These are phyloP conservation scores for Nidula microcarpa DNA, from an alignment of 768 basidiomycete species.

Conservation along the genomic window DNA sequence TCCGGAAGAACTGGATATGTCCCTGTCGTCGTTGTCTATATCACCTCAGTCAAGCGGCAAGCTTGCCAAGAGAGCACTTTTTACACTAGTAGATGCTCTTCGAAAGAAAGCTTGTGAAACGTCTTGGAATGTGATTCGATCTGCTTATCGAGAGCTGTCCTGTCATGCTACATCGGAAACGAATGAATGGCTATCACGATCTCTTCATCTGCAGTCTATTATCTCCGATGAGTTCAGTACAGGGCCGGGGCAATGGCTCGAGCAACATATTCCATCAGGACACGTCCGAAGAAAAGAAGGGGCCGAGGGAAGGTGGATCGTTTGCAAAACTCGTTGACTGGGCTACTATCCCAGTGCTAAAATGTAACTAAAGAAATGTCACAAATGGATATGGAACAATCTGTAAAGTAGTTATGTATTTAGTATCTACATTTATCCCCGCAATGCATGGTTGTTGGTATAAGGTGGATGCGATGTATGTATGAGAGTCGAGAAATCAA, in stretches of 20 bases:
- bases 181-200: slow-evolving; percentile 42
- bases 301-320: slow-evolving; percentile 53
- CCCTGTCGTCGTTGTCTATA: slow-evolving; percentile 7
- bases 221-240: slow-evolving; percentile 20
- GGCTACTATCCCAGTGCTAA: too few species aligned
- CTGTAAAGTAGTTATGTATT: background rate
- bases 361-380: background rate
- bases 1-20: background rate
- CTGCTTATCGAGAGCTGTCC: slow-evolving; percentile 60
- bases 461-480: background rate
- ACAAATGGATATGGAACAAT: background rate
- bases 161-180: slow-evolving; percentile 35
- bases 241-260: slow-evolving; percentile 53
- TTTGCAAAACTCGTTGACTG: slow-evolving; percentile 45
- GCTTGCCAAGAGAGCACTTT: slow-evolving; percentile 38
- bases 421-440: background rate
- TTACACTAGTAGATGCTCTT: slow-evolving; percentile 40
- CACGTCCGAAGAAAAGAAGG: slow-evolving; percentile 58
- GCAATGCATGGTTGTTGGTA: background rate
- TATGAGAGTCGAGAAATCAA: background rate
- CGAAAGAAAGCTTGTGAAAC: slow-evolving; percentile 47
- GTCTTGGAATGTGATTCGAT: slow-evolving; percentile 59
- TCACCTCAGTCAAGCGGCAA: slow-evolving; percentile 2
- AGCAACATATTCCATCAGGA: slow-evolving; percentile 32
- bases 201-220: slow-evolving; percentile 41